Conservation (phyloP, 257 asterid genomes). For the Solanum bulbocastanum region DNA sequence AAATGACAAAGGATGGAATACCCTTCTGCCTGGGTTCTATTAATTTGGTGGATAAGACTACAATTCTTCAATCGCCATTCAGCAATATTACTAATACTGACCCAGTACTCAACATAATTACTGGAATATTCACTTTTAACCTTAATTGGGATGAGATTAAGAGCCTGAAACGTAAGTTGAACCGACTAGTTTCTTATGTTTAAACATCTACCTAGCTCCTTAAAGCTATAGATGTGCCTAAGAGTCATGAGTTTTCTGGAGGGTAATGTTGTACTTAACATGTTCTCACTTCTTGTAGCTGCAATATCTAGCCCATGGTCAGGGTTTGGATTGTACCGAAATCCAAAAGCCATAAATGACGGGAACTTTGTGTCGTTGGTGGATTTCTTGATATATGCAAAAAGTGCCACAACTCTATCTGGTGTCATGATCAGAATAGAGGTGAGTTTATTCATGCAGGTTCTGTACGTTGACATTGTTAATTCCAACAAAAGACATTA, state of each 20-base stretch:
- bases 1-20: slow-evolving; percentile 52
- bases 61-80: slow-evolving; percentile 23
- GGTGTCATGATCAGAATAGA: slow-evolving; percentile 61
- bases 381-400: slow-evolving; percentile 52
- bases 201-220: too few relatives aligned
- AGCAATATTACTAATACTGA: slow-evolving; percentile 18
- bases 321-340: slow-evolving; percentile 24
- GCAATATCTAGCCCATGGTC: slow-evolving; percentile 31
- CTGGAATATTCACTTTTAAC: slow-evolving; percentile 48
- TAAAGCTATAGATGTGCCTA: too few relatives aligned
- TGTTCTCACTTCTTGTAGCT: slow-evolving; percentile 40
- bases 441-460: slow-evolving; percentile 28
- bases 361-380: slow-evolving; percentile 41
- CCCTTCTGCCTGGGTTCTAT: slow-evolving; percentile 69
- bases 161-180: slow-evolving; percentile 42
- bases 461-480: not conserved
- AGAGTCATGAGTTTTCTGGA: not conserved
- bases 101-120: slow-evolving; percentile 27
- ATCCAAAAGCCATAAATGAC: slow-evolving; percentile 28
- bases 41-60: slow-evolving; percentile 43
- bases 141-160: slow-evolving; percentile 67
- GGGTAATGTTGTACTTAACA: not conserved
- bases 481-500: not conserved
- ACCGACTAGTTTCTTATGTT: not conserved
- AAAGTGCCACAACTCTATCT: slow-evolving; percentile 46